Conservation (phyloP, 208 protist genomes). For the Trypanosoma boissoni region DNA sequence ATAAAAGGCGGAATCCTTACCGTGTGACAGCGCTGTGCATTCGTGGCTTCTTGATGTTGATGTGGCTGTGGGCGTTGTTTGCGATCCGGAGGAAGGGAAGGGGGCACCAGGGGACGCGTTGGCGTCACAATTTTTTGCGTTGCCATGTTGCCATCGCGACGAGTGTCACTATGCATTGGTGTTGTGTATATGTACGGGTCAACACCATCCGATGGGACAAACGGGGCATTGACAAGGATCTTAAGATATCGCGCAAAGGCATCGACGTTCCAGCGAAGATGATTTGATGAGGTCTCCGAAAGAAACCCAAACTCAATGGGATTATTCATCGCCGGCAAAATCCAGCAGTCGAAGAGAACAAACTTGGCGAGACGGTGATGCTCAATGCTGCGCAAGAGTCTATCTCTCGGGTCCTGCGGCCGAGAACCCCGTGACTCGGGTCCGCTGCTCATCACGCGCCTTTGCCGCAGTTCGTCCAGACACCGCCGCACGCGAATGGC, state of each 20-base stretch:
- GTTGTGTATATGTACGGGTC: constrained; percentile 20
- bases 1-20: constrained; percentile 66
- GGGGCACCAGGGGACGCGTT: no score
- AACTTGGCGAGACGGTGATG: constrained; percentile 77
- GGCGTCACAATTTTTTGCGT: no score
- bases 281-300: constrained; percentile 52
- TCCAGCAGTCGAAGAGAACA: constrained; percentile 88
- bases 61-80: no score
- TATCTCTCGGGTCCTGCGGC: constrained; percentile 26
- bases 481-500: constrained; percentile 27
- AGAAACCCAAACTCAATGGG: constrained; percentile 62
- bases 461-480: constrained; percentile 44
- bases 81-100: no score
- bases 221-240: constrained; percentile 76
- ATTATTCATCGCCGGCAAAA: constrained; percentile 81
- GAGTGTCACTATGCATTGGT: no score
- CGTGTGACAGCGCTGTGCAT: constrained; percentile 26
- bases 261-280: constrained; percentile 87
- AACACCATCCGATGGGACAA: constrained; percentile 16
- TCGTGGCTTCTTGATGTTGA: no score
- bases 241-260: constrained; percentile 89
- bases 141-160: neutral
- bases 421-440: constrained; percentile 10
- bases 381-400: constrained; percentile 71
- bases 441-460: constrained; percentile 24